Evolutionary conservation across 306 rosid species (phyloP), one percentile per base, ranked within the genome.

Genomic region (Glycine soja): DNA sequence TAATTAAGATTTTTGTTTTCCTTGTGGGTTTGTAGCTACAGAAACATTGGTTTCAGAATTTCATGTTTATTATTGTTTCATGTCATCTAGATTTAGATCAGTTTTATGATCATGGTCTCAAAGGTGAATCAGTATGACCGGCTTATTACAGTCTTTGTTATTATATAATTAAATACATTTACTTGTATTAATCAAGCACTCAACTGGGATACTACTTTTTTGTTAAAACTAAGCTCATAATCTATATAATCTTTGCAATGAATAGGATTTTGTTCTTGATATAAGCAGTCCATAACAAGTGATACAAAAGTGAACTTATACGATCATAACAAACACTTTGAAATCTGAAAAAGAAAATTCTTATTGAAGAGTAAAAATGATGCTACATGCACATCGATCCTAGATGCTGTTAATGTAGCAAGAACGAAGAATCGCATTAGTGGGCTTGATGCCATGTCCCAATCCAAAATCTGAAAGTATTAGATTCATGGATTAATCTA

Each of bases 11-110:
- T 72, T 38, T 38, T 65, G 54, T 65, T 36, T 72, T 48, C 72
- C 59, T 42, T 2, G 61, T 70, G 83, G 30, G 74, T 45, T 80
- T 69, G 61, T 81, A 64, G 79, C 52, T 53, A 40, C 50, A 74
- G 46, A 81, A 53, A 77, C 57, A 76, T 71, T 83, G 87, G 19
- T 67, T 67, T 59, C 77, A 70, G 78, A 75, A 75, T 86, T 68
- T 54, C 14, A n/a, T 70, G 50, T 59, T 24, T 45, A 46, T 71
- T 45, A 46, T 10, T 71, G 18, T 70, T 65, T 80, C 47, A 50
- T 68, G 71, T 76, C 53, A 57, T 78, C 46, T 67, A 42, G 69
- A 65, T 78, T 67, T 50, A 80, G 78, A 71, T 76, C 50, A 83
- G 51, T 45, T 83, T 79, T 74, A 45, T 71, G 77, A 63, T 86